Percentiles rank a stretch among this genome's conserved stretches.
Conservation (phyloP, 257 asterid species). For the Nicotiana sylvestris region DNA sequence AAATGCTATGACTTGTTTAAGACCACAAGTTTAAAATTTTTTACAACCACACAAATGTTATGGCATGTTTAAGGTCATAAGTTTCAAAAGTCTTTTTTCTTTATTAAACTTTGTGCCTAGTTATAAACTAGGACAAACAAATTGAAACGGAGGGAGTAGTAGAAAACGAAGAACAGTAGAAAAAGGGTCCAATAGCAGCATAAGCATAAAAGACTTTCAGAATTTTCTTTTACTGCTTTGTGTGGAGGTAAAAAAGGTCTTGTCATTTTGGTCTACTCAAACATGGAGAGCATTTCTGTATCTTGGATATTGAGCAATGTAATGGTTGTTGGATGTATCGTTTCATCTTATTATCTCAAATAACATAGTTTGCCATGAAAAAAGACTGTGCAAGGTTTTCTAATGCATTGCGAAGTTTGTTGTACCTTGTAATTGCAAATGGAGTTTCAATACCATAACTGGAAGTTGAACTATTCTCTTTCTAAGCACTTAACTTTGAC, state of each 20-base stretch:
- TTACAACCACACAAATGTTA: too few relatives aligned
- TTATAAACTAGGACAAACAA: too few relatives aligned
- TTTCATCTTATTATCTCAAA: neutral
- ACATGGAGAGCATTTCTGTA: neutral
- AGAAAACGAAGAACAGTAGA: too few relatives aligned
- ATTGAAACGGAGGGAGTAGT: neutral
- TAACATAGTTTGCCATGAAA: neutral
- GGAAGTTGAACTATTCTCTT: neutral
- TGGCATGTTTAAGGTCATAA: neutral
- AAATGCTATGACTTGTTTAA: neutral
- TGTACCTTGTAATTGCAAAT: slow-evolving; percentile 8
- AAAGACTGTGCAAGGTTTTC: neutral
- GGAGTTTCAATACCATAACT: neutral
- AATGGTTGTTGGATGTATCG: neutral
- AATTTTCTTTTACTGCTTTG: neutral
- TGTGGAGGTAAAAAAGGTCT: neutral
- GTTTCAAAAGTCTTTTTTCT: neutral
- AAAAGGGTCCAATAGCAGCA: too few relatives aligned
- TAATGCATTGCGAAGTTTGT: neutral
- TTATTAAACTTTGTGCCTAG: neutral
- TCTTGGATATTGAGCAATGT: neutral
- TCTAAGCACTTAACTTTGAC: neutral
- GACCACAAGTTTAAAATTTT: neutral
- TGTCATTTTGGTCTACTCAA: neutral
- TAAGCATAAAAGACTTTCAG: neutral